Evolutionary conservation across 306 rosid genomes (phyloP).

Genomic region (Glycine latifolia): DNA sequence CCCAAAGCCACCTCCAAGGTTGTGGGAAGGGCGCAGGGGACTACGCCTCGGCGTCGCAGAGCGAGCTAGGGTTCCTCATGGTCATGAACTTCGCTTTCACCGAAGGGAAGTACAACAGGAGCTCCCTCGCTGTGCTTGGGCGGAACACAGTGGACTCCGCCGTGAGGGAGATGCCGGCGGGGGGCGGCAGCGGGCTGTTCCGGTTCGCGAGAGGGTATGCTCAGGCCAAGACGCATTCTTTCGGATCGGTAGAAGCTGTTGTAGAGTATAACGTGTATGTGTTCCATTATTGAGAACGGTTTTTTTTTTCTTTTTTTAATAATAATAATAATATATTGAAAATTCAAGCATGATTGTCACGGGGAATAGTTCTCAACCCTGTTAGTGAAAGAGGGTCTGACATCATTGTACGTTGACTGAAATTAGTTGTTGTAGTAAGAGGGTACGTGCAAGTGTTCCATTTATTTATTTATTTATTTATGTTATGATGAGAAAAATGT

Average conservation of each 20-base stretch:
- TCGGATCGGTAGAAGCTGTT: background rate
- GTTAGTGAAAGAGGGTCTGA: too few species aligned
- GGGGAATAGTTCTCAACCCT: too few species aligned
- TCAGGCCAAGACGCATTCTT: background rate
- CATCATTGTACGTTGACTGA: too few species aligned
- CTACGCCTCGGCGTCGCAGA: slow-evolving; percentile 65
- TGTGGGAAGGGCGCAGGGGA: slow-evolving; percentile 73
- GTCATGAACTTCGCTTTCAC: slow-evolving; percentile 63
- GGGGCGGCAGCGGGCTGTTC: background rate
- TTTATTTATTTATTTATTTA: too few species aligned
- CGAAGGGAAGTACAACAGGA: background rate
- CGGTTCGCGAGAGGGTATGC: background rate
- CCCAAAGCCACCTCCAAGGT: slow-evolving; percentile 53
- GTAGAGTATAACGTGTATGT: background rate
- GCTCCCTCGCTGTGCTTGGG: background rate
- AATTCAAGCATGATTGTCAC: too few species aligned
- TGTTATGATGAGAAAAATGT: too few species aligned
- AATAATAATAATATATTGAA: too few species aligned
- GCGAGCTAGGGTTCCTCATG: slow-evolving; percentile 61
- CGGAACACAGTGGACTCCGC: background rate
- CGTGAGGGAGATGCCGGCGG: slow-evolving; percentile 1
- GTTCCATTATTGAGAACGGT: background rate
- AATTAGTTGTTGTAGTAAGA: too few species aligned
- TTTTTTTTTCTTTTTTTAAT: background rate
- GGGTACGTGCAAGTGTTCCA: too few species aligned